Conservation (phyloP, 805 yeast species). For the Blastobotrys attinorum region DNA sequence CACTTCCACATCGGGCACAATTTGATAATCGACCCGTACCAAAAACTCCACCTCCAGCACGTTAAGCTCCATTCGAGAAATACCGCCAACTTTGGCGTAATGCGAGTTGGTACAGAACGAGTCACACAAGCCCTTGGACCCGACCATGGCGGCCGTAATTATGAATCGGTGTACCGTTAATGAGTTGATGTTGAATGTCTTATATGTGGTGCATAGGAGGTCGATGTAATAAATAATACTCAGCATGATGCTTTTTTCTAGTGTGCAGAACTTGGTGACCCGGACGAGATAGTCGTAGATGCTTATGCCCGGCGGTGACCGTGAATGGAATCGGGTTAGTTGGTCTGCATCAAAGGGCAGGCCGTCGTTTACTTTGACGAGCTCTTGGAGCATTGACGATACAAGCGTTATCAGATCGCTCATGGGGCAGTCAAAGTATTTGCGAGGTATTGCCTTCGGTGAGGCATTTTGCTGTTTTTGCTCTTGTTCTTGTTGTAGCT, state of each 20-base stretch:
- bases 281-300: conserved; percentile 69
- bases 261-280: conserved; percentile 71
- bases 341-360: conserved; percentile 30
- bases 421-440: conserved; percentile 59
- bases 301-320: conserved; percentile 86
- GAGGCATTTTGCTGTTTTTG: neutral
- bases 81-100: conserved; percentile 95
- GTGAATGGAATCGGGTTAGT: conserved; percentile 85
- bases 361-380: conserved; percentile 67
- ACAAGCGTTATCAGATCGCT: conserved; percentile 65
- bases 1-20: conserved; percentile 42
- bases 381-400: conserved; percentile 69
- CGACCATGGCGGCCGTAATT: conserved; percentile 83
- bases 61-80: conserved; percentile 73
- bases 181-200: conserved; percentile 76
- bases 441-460: conserved; percentile 33
- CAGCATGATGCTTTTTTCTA: conserved; percentile 75
- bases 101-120: conserved; percentile 89
- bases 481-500: neutral
- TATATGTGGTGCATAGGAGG: conserved; percentile 66
- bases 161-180: conserved; percentile 90
- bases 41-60: conserved; percentile 84
- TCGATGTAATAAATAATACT: conserved; percentile 88
- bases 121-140: conserved; percentile 87
- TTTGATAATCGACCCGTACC: conserved; percentile 68